Evolutionary conservation across 176 grass and related monocot species (phyloP), one percentile per base, ranked within the genome.

Genomic region (Cocos nucifera): DNA sequence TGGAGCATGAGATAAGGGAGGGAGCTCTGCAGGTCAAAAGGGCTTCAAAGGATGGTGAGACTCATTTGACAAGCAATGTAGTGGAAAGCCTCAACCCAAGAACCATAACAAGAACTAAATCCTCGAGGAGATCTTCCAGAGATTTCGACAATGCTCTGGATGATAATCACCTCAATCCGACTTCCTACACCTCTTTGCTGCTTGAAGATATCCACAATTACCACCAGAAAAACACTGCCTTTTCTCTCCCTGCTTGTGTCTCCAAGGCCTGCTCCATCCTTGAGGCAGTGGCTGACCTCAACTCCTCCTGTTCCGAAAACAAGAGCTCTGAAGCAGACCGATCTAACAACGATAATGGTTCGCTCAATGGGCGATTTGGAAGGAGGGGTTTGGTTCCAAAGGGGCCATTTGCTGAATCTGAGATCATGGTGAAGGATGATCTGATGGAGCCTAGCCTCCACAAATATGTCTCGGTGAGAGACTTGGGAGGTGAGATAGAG

Each of bases 201-300:
- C 87, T 98, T 1, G 93, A 98, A 58, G 93, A 98, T 56, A 92
- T 98, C 73, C 79, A 92, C 51, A 90, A 82, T 62, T 91, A 91
- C 19, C 87, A 97, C 75, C 92, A 96, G 59, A 73, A 77, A 44
- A 59, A 52, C 66, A 61, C 56, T 19, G 51, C 65, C 5, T 88
- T 98, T 70, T 82, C 87, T 24, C 78, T 98, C 70, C 93, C 93
- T 1, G 93, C 81, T 20, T 98, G 93, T 35, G 80, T 98, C 28
- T 92, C 93, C 4, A 92, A 98, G 79, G 93, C 93, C 63, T 91
- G 84, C 63, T 98, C 93, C n/a, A 98, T 98, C 49, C 84, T 98
- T 2, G 93, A 98, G 71, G 93, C 93, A 3, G 93, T 98, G 15
- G 93, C 87, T 0, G 87, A 92, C 32, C 85, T 98, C 73, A 91